Base-by-base conservation (phyloP, 495 filamentous ascomycete genomes). In the Penicillium diatomitis region DNA sequence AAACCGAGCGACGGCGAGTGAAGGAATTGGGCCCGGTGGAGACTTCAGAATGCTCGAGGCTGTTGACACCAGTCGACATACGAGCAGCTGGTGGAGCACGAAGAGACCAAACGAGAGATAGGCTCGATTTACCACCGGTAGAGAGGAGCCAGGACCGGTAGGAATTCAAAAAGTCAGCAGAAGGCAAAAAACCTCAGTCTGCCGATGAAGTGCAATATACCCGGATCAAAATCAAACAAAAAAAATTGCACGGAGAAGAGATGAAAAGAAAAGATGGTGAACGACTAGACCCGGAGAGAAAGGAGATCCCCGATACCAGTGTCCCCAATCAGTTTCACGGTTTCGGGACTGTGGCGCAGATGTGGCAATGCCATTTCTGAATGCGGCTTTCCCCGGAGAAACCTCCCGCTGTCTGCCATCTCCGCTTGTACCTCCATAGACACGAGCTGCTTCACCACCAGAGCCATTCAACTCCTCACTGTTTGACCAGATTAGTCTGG, bases 11-110 rank as follows among this genome's bases (percentile, higher is more conserved):
- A 49, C 60, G 66, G 40, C 61, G 67, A 43, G 62, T 38, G 43
- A 50, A 48, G n/a, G 56, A 49, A 44, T 48, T 44, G 31, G 53
- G 27, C 48, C 57, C 40, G 38, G 48, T 36, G 40, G 40, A 44
- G 38, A 54, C 41, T 57, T 59, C 48, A 44, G 53, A 44, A 31
- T 50, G 50, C 47, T 57, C 54, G 60, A 60, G 63, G 49, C 53
- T 54, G 62, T 68, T 65, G 55, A 71, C 60, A 58, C 68, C 66
- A 62, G 71, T 72, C 68, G 71, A 74, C 71, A 74, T 74, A 55
- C 71, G 69, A 72, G 64, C 68, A 67, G 65, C 46, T 45, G 38
- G 36, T 12, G 31, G n/a, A 37, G 9, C 34, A 46, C 27, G 48
- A 44, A 45, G 53, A 49, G 52, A 56, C 41, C 33, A 39, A 41